phyloP scores from a whole-genome alignment of 768 basidiomycete genomes.

The Bullera alba region DNA sequence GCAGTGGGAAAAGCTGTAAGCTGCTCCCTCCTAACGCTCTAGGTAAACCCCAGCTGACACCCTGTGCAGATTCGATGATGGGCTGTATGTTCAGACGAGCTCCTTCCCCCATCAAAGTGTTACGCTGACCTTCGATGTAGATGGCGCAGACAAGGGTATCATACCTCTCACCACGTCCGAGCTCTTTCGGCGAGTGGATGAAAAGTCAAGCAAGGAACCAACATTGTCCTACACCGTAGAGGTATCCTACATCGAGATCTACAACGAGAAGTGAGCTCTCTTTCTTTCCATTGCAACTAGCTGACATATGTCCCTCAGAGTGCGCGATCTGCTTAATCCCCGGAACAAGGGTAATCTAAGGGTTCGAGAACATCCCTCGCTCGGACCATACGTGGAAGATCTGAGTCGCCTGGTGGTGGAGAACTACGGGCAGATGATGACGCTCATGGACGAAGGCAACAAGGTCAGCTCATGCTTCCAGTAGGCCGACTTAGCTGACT shows the following conservation, averaged over 20 bases:
- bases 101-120: constrained; percentile 12
- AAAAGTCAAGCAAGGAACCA: constrained; percentile 58
- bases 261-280: constrained; percentile 39
- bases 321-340: constrained; percentile 92
- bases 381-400: constrained; percentile 96
- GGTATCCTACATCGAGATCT: constrained; percentile 88
- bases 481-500: constrained; percentile 5
- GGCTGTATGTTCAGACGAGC: constrained; percentile 40
- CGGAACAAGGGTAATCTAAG: constrained; percentile 93
- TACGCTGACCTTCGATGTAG: constrained; percentile 48
- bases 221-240: constrained; percentile 82
- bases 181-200: constrained; percentile 73
- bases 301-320: constrained; percentile 57
- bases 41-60: constrained; percentile 1
- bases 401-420: constrained; percentile 85
- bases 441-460: constrained; percentile 98
- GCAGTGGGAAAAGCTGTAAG: constrained; percentile 41
- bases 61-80: constrained; percentile 48
- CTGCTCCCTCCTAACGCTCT: background rate
- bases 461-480: constrained; percentile 51
- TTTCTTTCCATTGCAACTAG: background rate
- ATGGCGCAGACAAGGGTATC: constrained; percentile 92
- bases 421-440: constrained; percentile 95
- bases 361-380: constrained; percentile 84
- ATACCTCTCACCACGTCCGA: constrained; percentile 93